Percentiles rank a stretch among this genome's conserved stretches.
Conservation (phyloP, 805 yeast species). For the Saccharomycopsis capsularis region DNA sequence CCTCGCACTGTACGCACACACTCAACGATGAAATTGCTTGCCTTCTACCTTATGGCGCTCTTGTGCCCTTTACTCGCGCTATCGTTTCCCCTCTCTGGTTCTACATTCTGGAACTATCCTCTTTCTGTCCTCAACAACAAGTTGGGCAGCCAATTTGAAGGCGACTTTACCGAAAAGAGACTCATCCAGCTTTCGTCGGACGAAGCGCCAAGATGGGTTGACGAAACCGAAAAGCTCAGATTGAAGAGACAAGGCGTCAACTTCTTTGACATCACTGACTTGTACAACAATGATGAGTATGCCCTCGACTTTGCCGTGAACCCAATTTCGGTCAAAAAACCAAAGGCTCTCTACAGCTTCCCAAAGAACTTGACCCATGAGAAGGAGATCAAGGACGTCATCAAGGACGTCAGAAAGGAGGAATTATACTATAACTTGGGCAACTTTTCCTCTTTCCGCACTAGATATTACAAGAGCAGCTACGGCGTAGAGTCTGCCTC, state of each 20-base stretch:
- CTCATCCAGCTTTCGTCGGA: conserved; percentile 25
- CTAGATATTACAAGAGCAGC: conserved; percentile 70
- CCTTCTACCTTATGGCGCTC: background rate
- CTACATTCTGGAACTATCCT: conserved; percentile 1
- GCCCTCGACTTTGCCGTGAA: background rate
- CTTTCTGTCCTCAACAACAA: conserved; percentile 12
- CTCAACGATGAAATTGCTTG: background rate
- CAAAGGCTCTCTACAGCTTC: conserved; percentile 5
- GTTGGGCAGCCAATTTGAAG: background rate
- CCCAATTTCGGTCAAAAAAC: background rate
- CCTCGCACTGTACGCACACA: too few relatives aligned
- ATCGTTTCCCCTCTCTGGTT: background rate
- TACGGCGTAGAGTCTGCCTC: conserved; percentile 63
- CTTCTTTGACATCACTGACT: conserved; percentile 17
- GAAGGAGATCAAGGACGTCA: conserved; percentile 5
- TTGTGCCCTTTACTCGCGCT: background rate
- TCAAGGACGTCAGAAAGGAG: conserved; percentile 37
- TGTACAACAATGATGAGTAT: background rate
- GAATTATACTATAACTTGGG: conserved; percentile 49
- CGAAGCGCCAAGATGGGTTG: conserved; percentile 26
- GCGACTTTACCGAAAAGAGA: conserved; percentile 22
- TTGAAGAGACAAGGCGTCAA: conserved; percentile 30
- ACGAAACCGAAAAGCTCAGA: conserved; percentile 39
- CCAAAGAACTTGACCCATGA: conserved; percentile 10
- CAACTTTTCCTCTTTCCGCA: conserved; percentile 59